These are phyloP conservation scores for Aphanomyces euteiches DNA, from an alignment of 352 stramenopile genomes.

Conservation along the genomic window DNA sequence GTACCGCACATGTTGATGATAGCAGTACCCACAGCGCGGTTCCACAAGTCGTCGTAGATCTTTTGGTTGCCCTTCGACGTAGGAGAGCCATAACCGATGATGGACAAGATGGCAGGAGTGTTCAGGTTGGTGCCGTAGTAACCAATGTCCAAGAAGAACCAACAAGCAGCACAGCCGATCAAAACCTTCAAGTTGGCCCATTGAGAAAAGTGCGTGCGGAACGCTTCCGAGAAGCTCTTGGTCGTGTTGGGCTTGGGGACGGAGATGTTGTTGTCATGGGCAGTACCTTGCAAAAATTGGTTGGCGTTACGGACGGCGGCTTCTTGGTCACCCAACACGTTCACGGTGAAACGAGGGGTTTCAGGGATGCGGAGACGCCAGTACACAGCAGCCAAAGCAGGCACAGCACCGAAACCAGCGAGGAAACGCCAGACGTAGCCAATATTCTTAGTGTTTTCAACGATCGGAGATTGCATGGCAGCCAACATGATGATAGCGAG, in stretches of 20 bases:
- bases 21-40: slow-evolving; percentile 42
- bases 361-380: neutral
- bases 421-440: neutral
- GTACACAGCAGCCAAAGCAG: neutral
- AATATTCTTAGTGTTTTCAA: neutral
- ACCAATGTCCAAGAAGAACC: slow-evolving; percentile 62
- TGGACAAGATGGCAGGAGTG: slow-evolving; percentile 42
- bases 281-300: slow-evolving; percentile 1
- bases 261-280: slow-evolving; percentile 38
- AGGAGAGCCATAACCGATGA: slow-evolving; percentile 39
- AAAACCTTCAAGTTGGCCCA: slow-evolving; percentile 36
- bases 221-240: slow-evolving; percentile 41
- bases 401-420: neutral
- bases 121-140: slow-evolving; percentile 60
- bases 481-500: neutral
- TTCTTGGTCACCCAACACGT: neutral
- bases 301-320: neutral
- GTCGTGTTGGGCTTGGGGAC: slow-evolving; percentile 45
- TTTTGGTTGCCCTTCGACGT: slow-evolving; percentile 39
- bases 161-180: slow-evolving; percentile 34
- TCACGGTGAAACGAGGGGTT: neutral
- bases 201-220: slow-evolving; percentile 38
- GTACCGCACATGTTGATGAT: slow-evolving; percentile 50
- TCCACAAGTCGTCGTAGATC: slow-evolving; percentile 45
- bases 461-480: neutral